Base-by-base conservation (phyloP, 768 basidiomycete species). In the Calocybe indica region DNA sequence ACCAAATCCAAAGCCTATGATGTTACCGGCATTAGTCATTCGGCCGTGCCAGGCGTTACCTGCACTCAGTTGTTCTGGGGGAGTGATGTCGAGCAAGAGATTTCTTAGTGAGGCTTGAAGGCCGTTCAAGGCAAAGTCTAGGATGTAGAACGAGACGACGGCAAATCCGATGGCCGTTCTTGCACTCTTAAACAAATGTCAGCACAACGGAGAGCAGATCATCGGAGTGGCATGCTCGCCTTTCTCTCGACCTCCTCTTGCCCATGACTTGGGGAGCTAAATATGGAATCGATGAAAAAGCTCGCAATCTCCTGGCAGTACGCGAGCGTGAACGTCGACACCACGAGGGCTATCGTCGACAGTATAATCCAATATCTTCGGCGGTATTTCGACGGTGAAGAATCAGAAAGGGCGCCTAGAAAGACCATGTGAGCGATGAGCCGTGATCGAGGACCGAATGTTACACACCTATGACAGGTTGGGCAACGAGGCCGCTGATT, bases 41-140 rank as follows among this genome's bases (percentile, higher is more conserved):
- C 92, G 76, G 40, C 94, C 88, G 52, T 97, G 93, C 93, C 95
- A 99, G 32, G 96, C 96, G 68, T 98, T 99, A 4, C 87, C 92
- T n/a, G 83, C 77, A 47, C 85, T 92, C 9, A 97, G 79, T 63
- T 97, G 95, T 52, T 84, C 79, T 10, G 89, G 79, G 5, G 96
- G 94, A 0, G 91, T 81, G 43, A 95, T 70, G 61, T 99, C 96
- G 49, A 99, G 75, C 9, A 97, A 74, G n/a, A 99, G 80, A 64
- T 96, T 96, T 43, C 93, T 75, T 32, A 97, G 71, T 8, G 92
- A 95, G 2, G 90, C 91, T 74, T 95, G 92, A 40, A 95, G 67
- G 4, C 91, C 96, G 63, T 99, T 99, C 49, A 99, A 75, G n/a
- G 92, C 90, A 60, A 99, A 99, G 65, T 99, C 96, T 32, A 99